Evolutionary conservation across 345 rosid species (phyloP), one percentile per base, ranked within the genome.

Genomic region (Arabis alpina): DNA sequence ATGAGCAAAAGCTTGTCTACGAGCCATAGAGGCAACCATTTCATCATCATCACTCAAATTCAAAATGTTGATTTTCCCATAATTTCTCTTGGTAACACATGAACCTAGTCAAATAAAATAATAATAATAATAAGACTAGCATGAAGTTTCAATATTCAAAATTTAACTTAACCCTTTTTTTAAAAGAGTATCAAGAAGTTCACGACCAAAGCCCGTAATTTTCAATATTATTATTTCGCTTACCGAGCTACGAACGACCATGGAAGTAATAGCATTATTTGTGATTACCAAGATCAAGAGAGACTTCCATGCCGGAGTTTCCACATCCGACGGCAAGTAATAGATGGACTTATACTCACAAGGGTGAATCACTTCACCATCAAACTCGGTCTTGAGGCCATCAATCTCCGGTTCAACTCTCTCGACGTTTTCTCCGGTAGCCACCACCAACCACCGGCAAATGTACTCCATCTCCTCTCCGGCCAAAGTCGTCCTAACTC

Each of bases 381-480:
- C 55, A 27, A 91, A 93, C 71, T 86, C 90, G 3, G 54, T 74
- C 1, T 62, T 37, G 30, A 89, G 76, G 10, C 98, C 98, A 11
- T 87, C 81, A 28, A 91, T 66, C 3, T 84, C 97, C 23, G 98
- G 97, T 49, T 55, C 75, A 54, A 85, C 88, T 13, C 81, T 43
- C 79, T 85, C 96, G 0, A 97, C 97, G 78, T 93, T 91, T 76
- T 93, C 98, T 1, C 98, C 98, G 0, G 98, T 93, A 11, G 98
- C 98, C 62, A 91, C 98, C 53, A 93, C 96, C 5, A 93, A 88
- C 97, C 95, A 93, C 66, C 82, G 77, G 82, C 96, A 91, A 61
- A 89, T 73, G 84, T 91, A 93, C 76, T 86, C 96, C 32, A 84
- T 72, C 81, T 94, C 98, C 5, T 54, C 71, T 19, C 58, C 48